Base-by-base conservation (phyloP, 2,329 filamentous ascomycete genomes). In the Phaeosphaeriaceae sp. region DNA sequence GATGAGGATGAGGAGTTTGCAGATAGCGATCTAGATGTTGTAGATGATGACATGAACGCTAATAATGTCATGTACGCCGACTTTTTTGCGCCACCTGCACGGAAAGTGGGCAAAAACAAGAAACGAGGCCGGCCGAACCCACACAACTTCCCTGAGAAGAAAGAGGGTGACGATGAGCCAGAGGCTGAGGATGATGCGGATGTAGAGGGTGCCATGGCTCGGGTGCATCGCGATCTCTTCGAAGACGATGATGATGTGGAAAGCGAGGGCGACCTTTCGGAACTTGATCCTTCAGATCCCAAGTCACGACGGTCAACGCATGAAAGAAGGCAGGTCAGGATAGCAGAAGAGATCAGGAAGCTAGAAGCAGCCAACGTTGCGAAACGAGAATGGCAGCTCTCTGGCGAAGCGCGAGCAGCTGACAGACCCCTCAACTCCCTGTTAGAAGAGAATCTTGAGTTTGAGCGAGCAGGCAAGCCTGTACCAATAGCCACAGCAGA, bases 401-500 rank as follows among this genome's bases (percentile, higher is more conserved):
- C 88, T 8, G 94, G 94, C 67, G 94, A 99, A 79, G 92, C 92
- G 4, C 83, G 86, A 40, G 93, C 90, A 1, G 81, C 81, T 1
- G 90, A 94, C 60, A 84, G 94, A 29, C 94, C 94, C 0, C 71
- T 91, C 45, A 97, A 99, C 77, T 97, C 93, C 0, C 82, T 99
- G 2, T 84, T 99, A 1, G 92, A 97, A 69, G 86, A 97, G 76
- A 92, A 97, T 64, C 83, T 99, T 20, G 93, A 97, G 59, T 99
- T 97, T 68, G 94, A 99, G 76, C 87, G 95, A 64, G 86, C 90
- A 17, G 94, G 94, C 67, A 99, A 97, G 73, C 93, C 94, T 0
- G 88, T 97, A 0, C 91, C 93, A 1, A 89, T 97, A 52, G 92
- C 97, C 70, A 97, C 94, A 0, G 87, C 90, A 34, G 92, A 97